Conservation (phyloP, 2,329 filamentous ascomycete species). For the Trichoderma koningiopsis region DNA sequence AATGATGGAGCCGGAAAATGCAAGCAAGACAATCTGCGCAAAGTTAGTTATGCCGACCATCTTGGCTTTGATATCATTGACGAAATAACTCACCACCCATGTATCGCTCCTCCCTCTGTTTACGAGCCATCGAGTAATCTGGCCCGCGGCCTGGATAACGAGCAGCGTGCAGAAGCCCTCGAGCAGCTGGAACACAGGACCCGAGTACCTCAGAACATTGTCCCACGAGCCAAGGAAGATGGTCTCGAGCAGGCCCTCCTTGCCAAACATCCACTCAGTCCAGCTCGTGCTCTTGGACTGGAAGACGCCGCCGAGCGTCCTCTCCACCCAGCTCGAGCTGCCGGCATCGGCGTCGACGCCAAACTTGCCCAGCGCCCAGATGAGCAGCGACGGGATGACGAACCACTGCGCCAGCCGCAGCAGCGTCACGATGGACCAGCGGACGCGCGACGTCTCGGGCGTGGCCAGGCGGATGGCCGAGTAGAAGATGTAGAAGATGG, state of each 20-base stretch:
- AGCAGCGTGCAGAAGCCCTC: conserved; percentile 96
- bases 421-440: conserved; percentile 68
- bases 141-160: conserved; percentile 92
- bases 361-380: conserved; percentile 95
- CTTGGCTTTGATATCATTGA: background rate
- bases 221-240: conserved; percentile 86
- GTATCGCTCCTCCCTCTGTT: conserved; percentile 91
- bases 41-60: conserved; percentile 37
- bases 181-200: conserved; percentile 88
- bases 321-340: conserved; percentile 76
- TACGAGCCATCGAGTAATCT: conserved; percentile 92
- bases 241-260: conserved; percentile 77
- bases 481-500: conserved; percentile 87
- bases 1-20: conserved; percentile 86
- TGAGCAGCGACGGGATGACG: conserved; percentile 80
- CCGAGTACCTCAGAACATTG: conserved; percentile 83
- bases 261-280: conserved; percentile 86
- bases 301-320: conserved; percentile 70
- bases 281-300: conserved; percentile 66
- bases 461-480: conserved; percentile 79
- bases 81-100: conserved; percentile 75
- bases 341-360: conserved; percentile 91
- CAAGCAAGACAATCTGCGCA: conserved; percentile 77
- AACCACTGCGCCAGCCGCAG: conserved; percentile 82
- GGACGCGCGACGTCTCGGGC: conserved; percentile 73